Evolutionary conservation across 2,329 filamentous ascomycete genomes (phyloP).

Genomic region (Colletotrichum higginsianum): DNA sequence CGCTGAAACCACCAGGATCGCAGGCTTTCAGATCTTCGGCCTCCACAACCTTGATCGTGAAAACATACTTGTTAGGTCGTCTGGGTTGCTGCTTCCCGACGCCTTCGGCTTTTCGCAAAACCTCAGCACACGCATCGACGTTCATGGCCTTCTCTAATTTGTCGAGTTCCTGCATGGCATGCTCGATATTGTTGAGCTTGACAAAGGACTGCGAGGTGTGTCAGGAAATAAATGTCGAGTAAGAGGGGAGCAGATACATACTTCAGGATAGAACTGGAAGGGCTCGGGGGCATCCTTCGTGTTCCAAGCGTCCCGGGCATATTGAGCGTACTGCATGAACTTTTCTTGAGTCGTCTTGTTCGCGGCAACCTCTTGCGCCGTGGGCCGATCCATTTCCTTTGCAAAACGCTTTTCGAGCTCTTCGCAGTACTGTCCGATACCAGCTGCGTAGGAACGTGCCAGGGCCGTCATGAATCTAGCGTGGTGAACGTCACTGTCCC

Average conservation of each 20-base stretch:
- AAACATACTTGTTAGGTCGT: slow-evolving; percentile 90
- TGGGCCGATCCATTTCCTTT: slow-evolving; percentile 93
- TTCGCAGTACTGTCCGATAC: slow-evolving; percentile 92
- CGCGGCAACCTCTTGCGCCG: slow-evolving; percentile 86
- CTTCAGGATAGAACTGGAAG: slow-evolving; percentile 96
- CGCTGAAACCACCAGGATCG: slow-evolving; percentile 92
- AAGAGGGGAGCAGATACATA: slow-evolving; percentile 58
- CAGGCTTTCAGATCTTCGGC: slow-evolving; percentile 98
- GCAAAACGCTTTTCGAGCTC: slow-evolving; percentile 87
- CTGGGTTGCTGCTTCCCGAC: slow-evolving; percentile 74
- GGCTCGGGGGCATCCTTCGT: slow-evolving; percentile 94
- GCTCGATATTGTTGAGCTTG: slow-evolving; percentile 98
- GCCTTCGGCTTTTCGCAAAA: slow-evolving; percentile 82
- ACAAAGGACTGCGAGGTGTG: slow-evolving; percentile 81
- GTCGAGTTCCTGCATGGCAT: slow-evolving; percentile 92
- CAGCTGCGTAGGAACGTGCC: slow-evolving; percentile 85
- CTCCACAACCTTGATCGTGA: slow-evolving; percentile 98
- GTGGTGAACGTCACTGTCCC: slow-evolving; percentile 94
- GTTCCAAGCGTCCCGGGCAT: slow-evolving; percentile 93
- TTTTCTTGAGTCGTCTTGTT: slow-evolving; percentile 90
- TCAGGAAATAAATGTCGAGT: not conserved
- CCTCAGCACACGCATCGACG: slow-evolving; percentile 88
- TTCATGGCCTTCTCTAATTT: slow-evolving; percentile 91
- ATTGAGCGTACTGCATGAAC: slow-evolving; percentile 91
- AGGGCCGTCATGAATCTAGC: slow-evolving; percentile 97